Evolutionary conservation across 2,329 filamentous ascomycete species (phyloP), one percentile per base, ranked within the genome.

Genomic region (Coniella lustricola): DNA sequence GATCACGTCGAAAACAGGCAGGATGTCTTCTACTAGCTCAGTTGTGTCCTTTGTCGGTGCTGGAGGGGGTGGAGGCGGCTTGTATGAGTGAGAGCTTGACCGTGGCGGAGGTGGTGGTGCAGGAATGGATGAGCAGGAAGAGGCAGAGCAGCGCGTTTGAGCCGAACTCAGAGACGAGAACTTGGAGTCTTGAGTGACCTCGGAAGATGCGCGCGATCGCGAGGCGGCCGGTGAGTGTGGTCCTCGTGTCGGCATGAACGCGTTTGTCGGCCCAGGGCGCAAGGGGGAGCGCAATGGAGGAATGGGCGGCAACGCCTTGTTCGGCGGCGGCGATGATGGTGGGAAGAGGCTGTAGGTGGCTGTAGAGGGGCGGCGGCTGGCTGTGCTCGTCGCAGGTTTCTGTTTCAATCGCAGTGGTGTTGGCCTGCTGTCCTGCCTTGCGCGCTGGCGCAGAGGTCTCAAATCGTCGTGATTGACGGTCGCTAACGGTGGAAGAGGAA

Each of bases 301-400:
- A 22, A 53, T 43, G 3, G 51, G 48, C 17, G 51, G 51, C 34
- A 53, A 33, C 13, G 44, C 31, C 20, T 46, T 53, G n/a, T 40
- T 44, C 2, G 51, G 51, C 3, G 51, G 51, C 13, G 49, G 49
- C 7, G 50, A 46, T 3, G 44, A n/a, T 21, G 34, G 44, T 3
- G 51, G 49, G 16, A 51, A 51, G 21, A 49, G 45, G 34, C 45
- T 53, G 33, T 53, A 53, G 13, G 25, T 43, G 9, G 43, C 44
- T 29, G 25, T 29, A n/a, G 38, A 13, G 21, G 49, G 36, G 5
- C 39, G 42, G 8, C 13, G 22, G 12, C 21, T 35, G 2, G 36
- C 20, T 4, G 20, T 7, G n/a, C 14, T 38, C 4, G 37, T 44
- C 25, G 44, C 31, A 17, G 20, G n/a, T n/a, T 17, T 48, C 14